phyloP scores from a whole-genome alignment of 768 basidiomycete species.

The Russula vinacea region DNA sequence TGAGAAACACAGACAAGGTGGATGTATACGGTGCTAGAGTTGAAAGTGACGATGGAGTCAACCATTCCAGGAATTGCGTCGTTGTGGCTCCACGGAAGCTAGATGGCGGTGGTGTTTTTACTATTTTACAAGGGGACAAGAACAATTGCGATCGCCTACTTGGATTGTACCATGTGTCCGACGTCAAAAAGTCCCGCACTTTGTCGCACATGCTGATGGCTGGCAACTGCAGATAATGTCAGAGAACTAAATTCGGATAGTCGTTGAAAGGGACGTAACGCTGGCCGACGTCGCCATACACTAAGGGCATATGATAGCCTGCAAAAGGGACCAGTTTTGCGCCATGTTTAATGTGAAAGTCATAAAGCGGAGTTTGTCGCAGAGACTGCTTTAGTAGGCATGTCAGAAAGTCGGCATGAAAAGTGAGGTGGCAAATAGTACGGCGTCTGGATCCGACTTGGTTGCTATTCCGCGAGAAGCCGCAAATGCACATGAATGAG shows the following conservation, averaged over 20 bases:
- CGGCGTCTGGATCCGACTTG: conserved; percentile 3
- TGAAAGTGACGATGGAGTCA: conserved; percentile 80
- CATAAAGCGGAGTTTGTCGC: conserved; percentile 73
- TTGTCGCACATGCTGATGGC: conserved; percentile 84
- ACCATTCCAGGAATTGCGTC: conserved; percentile 79
- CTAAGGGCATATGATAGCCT: conserved; percentile 90
- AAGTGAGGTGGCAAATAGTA: not conserved
- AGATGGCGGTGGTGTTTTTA: not conserved
- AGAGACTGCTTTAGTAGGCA: conserved; percentile 33
- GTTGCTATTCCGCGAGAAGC: conserved; percentile 10
- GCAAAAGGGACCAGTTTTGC: conserved; percentile 98
- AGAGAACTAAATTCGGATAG: not conserved
- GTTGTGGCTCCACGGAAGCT: conserved; percentile 81
- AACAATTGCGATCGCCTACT: conserved; percentile 45
- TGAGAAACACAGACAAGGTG: conserved; percentile 85
- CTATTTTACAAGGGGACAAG: not conserved
- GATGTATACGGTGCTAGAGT: conserved; percentile 69
- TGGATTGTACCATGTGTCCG: conserved; percentile 95
- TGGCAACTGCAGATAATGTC: conserved; percentile 57
- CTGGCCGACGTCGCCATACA: conserved; percentile 80
- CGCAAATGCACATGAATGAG: not conserved
- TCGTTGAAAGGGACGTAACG: conserved; percentile 41
- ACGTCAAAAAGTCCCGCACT: conserved; percentile 92
- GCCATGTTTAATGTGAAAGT: conserved; percentile 77
- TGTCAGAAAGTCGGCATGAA: not conserved